A percentile compares a stretch with the other conserved stretches of the same genome.
phyloP scores from a whole-genome alignment of 345 rosid genomes.

The Eucalyptus regnans region DNA sequence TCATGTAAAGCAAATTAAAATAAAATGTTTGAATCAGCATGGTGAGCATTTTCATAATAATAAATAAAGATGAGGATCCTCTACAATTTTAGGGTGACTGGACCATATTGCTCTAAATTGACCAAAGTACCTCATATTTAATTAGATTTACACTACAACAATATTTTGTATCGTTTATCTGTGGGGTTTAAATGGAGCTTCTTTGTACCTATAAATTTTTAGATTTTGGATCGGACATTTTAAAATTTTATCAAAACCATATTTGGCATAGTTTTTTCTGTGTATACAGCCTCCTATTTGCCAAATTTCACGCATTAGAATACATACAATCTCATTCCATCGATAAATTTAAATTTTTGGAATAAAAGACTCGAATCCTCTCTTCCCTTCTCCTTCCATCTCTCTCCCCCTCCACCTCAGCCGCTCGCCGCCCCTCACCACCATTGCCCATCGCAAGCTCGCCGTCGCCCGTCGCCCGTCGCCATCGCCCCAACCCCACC shows the following conservation, averaged over 20 bases:
- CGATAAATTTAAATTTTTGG: background rate
- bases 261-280: fast-evolving
- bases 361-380: background rate
- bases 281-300: fast-evolving
- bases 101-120: background rate
- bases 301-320: background rate
- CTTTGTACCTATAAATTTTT: too few species aligned
- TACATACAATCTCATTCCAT: background rate
- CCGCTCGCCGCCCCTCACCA: background rate
- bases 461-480: too few species aligned
- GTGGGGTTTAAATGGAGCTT: background rate
- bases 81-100: background rate
- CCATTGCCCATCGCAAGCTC: background rate
- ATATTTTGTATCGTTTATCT: fast-evolving
- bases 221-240: too few species aligned
- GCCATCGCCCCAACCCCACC: too few species aligned
- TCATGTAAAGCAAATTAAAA: background rate
- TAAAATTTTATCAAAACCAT: background rate
- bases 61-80: background rate
- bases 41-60: background rate
- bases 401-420: background rate
- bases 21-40: background rate
- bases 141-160: too few species aligned
- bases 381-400: fast-evolving
- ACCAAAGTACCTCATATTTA: background rate